A percentile compares a stretch with the other conserved stretches of the same genome.
Evolutionary conservation across 768 basidiomycete species (phyloP).

Genomic region (Trametes sanguinea): DNA sequence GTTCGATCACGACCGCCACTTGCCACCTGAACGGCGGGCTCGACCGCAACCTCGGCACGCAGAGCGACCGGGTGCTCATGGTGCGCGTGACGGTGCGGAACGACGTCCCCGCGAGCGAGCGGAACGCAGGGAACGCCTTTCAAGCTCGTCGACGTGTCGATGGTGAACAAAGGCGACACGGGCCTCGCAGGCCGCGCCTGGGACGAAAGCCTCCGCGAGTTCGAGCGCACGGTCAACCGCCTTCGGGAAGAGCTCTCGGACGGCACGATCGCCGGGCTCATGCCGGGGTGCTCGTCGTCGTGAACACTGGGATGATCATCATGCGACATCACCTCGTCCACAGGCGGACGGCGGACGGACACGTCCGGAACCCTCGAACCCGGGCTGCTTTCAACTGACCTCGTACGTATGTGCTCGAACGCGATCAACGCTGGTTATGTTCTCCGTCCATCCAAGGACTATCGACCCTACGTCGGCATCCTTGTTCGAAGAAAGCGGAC

Average conservation of each 20-base stretch:
- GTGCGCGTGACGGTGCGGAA: neutral
- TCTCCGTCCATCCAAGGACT: neutral
- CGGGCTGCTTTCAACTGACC: constrained; percentile 1
- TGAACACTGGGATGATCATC: neutral
- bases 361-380: neutral
- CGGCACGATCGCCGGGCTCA: neutral
- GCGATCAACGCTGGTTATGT: neutral
- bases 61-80: neutral
- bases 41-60: neutral
- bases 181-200: neutral
- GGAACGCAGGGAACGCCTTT: constrained; percentile 4
- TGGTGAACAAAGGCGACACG: neutral
- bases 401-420: neutral
- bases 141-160: neutral
- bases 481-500: neutral
- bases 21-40: neutral
- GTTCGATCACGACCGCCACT: neutral
- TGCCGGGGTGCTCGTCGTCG: neutral
- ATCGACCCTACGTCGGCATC: neutral
- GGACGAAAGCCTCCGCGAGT: neutral
- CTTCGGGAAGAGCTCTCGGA: neutral
- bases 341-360: neutral
- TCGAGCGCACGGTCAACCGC: neutral
- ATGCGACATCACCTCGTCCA: neutral
- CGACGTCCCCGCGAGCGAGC: neutral